Percentiles rank a stretch among this genome's conserved stretches.
phyloP scores from a whole-genome alignment of 2,329 filamentous ascomycete species.

The Septoria petroselini region DNA sequence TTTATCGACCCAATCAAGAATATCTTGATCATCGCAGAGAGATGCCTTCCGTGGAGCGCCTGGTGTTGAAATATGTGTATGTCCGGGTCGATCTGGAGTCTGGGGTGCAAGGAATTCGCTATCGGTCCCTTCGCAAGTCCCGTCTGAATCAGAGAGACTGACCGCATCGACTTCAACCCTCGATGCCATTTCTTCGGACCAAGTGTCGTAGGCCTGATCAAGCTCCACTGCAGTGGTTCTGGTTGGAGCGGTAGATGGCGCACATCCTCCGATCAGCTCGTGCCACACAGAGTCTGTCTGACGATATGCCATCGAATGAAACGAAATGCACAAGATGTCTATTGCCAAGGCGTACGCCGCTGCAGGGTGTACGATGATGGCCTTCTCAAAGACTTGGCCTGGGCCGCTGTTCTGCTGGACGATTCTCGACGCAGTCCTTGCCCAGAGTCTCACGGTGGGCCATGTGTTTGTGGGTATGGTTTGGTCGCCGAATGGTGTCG shows the following conservation, averaged over 20 bases:
- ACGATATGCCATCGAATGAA: constrained; percentile 28
- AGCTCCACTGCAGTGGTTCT: no score
- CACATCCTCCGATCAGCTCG: neutral
- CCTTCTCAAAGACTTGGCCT: constrained; percentile 22
- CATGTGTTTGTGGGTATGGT: constrained; percentile 19
- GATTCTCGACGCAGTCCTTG: constrained; percentile 27
- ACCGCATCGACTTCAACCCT: no score
- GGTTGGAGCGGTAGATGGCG: no score
- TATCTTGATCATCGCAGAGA: no score
- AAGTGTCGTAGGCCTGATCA: no score
- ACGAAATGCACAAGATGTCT: constrained; percentile 29
- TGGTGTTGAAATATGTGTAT: no score
- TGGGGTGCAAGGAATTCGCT: neutral
- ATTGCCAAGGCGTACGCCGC: constrained; percentile 25
- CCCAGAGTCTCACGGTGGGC: constrained; percentile 29
- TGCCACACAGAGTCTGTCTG: constrained; percentile 21
- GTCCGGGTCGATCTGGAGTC: neutral
- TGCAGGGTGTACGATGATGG: constrained; percentile 19
- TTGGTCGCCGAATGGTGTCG: constrained; percentile 9
- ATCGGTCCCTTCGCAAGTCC: neutral
- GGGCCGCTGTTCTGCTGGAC: constrained; percentile 22
- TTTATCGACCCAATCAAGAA: no score
- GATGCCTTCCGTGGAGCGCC: no score
- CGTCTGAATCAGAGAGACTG: no score
- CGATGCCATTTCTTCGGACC: no score